Percentiles rank a stretch among this genome's conserved stretches.
phyloP scores from a whole-genome alignment of 176 grass and related monocot species.

The Eragrostis nindensis region DNA sequence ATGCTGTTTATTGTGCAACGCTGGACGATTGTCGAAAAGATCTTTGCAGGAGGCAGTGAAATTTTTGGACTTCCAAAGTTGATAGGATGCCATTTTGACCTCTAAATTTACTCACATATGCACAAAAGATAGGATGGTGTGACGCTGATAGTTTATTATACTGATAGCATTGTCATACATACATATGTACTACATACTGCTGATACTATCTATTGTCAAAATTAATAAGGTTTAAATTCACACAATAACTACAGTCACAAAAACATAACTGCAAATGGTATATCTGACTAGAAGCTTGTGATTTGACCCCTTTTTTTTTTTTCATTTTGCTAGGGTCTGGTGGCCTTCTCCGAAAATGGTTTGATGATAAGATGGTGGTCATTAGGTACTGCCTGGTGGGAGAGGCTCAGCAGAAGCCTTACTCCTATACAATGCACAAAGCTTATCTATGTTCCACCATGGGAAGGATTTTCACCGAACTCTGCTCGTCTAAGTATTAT shows the following conservation, averaged over 20 bases:
- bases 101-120: not conserved
- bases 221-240: not conserved
- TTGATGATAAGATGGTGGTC: conserved; percentile 99
- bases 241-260: not conserved
- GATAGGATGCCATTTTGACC: not conserved
- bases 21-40: not conserved
- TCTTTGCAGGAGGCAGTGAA: not conserved
- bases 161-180: not conserved
- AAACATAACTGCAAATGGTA: not conserved
- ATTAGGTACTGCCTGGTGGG: conserved; percentile 92
- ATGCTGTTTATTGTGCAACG: not conserved
- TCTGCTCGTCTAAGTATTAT: conserved; percentile 94
- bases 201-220: not conserved
- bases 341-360: conserved; percentile 96
- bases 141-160: not conserved
- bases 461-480: conserved; percentile 95
- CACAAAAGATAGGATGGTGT: not conserved
- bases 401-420: conserved; percentile 92
- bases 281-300: conserved; percentile 26
- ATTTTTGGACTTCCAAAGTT: not conserved
- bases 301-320: conserved; percentile 1
- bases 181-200: not conserved
- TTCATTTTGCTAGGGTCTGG: conserved; percentile 67
- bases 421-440: conserved; percentile 92
- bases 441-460: conserved; percentile 97